These are phyloP conservation scores for Tritrichomonas musculus DNA, from an alignment of 208 protist species.

Conservation along the genomic window DNA sequence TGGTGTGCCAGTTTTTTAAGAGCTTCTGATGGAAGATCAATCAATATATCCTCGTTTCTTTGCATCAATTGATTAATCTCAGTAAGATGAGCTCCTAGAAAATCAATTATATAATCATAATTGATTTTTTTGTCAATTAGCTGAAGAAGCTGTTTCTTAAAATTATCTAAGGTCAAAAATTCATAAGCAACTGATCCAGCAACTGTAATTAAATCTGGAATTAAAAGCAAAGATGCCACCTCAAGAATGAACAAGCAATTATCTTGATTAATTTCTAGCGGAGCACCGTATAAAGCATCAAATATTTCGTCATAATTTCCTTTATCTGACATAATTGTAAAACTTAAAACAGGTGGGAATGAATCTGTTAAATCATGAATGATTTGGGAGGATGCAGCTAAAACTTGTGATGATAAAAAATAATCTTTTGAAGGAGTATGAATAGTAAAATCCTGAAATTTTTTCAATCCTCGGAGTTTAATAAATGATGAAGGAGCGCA, in stretches of 20 bases:
- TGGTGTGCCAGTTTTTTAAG: too few species aligned
- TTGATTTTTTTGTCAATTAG: not conserved
- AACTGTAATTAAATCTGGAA: not conserved
- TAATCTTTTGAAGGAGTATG: not conserved
- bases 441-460: conserved; percentile 8
- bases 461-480: not conserved
- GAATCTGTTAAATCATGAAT: not conserved
- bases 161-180: not conserved
- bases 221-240: not conserved
- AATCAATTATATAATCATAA: not conserved
- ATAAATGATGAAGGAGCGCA: not conserved
- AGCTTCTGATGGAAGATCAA: too few species aligned
- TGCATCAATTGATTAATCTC: not conserved
- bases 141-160: not conserved
- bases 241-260: not conserved
- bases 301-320: not conserved
- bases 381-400: not conserved
- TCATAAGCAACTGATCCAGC: not conserved
- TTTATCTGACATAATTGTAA: not conserved
- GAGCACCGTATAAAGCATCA: not conserved
- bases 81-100: not conserved
- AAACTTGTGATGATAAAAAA: not conserved
- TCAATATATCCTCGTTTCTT: too few species aligned
- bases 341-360: not conserved
- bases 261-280: not conserved